A percentile compares a stretch with the other conserved stretches of the same genome.
Evolutionary conservation across 1,284 basidiomycete species (phyloP).

Genomic region (Ustilago cynodontis): DNA sequence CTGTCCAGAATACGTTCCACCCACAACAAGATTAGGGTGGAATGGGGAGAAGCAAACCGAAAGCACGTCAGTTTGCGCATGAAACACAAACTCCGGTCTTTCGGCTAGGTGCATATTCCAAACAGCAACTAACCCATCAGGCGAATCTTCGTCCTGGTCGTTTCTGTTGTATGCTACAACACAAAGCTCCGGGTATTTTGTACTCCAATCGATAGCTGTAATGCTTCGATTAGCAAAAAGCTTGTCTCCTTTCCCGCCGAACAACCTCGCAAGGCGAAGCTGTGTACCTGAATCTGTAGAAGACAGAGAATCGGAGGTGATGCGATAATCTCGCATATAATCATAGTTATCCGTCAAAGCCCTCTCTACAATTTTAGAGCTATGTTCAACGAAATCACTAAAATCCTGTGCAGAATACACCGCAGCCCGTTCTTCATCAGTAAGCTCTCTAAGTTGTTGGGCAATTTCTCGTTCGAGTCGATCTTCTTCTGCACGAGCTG

Average conservation of each 20-base stretch:
- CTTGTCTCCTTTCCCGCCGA: constrained; percentile 55
- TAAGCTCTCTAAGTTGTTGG: constrained; percentile 85
- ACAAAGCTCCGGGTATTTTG: constrained; percentile 95
- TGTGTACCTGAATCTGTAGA: constrained; percentile 24
- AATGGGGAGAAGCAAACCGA: constrained; percentile 97
- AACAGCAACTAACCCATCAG: constrained; percentile 94
- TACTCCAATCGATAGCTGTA: constrained; percentile 96
- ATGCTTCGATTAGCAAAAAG: constrained; percentile 82
- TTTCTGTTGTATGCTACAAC: constrained; percentile 98
- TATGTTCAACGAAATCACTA: constrained; percentile 90
- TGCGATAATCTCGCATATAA: constrained; percentile 93
- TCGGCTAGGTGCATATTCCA: constrained; percentile 97
- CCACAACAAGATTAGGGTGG: constrained; percentile 95
- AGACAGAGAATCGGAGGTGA: constrained; percentile 81
- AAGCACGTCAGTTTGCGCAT: constrained; percentile 96
- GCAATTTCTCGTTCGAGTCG: constrained; percentile 77
- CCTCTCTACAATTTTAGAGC: constrained; percentile 93
- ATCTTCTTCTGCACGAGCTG: constrained; percentile 74
- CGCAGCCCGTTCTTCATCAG: constrained; percentile 83
- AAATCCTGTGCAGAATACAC: constrained; percentile 89
- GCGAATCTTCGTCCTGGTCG: constrained; percentile 77
- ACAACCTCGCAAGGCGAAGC: constrained; percentile 49
- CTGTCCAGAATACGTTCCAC: constrained; percentile 97
- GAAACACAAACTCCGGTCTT: constrained; percentile 96
- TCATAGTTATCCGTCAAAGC: constrained; percentile 97